Evolutionary conservation across 2,329 filamentous ascomycete species (phyloP).

Genomic region (Monilinia fructicola): DNA sequence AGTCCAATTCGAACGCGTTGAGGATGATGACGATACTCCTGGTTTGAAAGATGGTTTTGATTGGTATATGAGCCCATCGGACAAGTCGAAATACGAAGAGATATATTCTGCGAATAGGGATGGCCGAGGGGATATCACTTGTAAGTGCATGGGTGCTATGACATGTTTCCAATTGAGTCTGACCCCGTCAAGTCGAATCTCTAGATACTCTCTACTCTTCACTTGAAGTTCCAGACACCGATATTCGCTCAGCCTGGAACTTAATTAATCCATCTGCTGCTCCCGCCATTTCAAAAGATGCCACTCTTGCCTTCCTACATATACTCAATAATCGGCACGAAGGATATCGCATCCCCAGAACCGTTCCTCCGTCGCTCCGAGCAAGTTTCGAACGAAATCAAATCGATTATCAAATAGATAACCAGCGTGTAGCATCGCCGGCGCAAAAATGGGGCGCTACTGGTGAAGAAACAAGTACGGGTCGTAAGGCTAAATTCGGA

Average conservation of each 20-base stretch:
- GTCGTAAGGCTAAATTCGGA: conserved; percentile 94
- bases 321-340: conserved; percentile 96
- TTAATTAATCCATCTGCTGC: conserved; percentile 88
- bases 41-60: conserved; percentile 96
- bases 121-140: conserved; percentile 78
- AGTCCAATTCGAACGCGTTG: conserved; percentile 79
- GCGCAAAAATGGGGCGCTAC: conserved; percentile 76
- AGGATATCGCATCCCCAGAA: conserved; percentile 88
- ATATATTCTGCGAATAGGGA: conserved; percentile 94
- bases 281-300: conserved; percentile 88
- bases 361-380: conserved; percentile 86
- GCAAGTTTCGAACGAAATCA: conserved; percentile 91
- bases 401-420: conserved; percentile 93
- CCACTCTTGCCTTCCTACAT: conserved; percentile 89
- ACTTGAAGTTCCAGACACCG: conserved; percentile 70
- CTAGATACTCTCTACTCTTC: conserved; percentile 83
- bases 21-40: conserved; percentile 77
- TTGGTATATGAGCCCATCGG: conserved; percentile 95
- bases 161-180: background rate
- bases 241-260: conserved; percentile 93
- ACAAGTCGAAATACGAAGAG: conserved; percentile 93
- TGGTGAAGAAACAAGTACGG: conserved; percentile 75
- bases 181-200: conserved; percentile 59
- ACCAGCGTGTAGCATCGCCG: conserved; percentile 60
- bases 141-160: conserved; percentile 49